A percentile compares a stretch with the other conserved stretches of the same genome.
Conservation (phyloP, 371 early-diverging fungal genomes). For the Circinella umbellata region DNA sequence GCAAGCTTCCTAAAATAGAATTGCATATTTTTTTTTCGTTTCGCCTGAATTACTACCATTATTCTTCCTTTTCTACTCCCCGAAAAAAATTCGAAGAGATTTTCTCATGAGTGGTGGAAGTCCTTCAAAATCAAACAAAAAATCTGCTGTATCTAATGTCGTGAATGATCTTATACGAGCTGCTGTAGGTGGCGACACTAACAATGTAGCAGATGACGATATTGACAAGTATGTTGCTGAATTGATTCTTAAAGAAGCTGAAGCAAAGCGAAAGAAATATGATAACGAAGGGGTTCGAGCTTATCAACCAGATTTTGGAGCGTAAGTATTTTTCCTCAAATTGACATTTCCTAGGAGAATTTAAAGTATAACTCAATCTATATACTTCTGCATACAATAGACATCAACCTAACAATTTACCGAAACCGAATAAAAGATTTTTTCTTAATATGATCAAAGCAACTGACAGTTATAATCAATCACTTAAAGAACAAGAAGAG, state of each 20-base stretch:
- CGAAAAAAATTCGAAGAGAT: too few species aligned
- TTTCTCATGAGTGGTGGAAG: neutral
- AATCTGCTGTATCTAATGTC: conserved; percentile 41
- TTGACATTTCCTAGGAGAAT: neutral
- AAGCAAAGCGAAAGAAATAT: conserved; percentile 49
- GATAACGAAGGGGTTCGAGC: conserved; percentile 55
- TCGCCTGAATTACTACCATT: too few species aligned
- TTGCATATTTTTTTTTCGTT: too few species aligned
- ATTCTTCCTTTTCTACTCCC: too few species aligned
- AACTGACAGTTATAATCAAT: conserved; percentile 77
- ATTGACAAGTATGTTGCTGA: conserved; percentile 76
- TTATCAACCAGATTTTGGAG: conserved; percentile 41
- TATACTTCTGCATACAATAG: neutral
- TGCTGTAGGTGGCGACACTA: conserved; percentile 60
- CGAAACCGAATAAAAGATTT: conserved; percentile 71
- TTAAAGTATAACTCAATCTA: too few species aligned
- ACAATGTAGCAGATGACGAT: conserved; percentile 60
- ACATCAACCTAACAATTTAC: conserved; percentile 10
- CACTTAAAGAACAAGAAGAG: conserved; percentile 58
- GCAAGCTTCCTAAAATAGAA: too few species aligned
- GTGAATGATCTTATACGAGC: conserved; percentile 59
- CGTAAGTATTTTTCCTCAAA: conserved; percentile 18
- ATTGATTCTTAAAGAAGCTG: conserved; percentile 66
- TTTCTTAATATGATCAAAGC: conserved; percentile 69
- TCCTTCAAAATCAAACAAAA: neutral